These are phyloP conservation scores for Tephrocybe rancida DNA, from an alignment of 768 basidiomycete species.

Conservation along the genomic window DNA sequence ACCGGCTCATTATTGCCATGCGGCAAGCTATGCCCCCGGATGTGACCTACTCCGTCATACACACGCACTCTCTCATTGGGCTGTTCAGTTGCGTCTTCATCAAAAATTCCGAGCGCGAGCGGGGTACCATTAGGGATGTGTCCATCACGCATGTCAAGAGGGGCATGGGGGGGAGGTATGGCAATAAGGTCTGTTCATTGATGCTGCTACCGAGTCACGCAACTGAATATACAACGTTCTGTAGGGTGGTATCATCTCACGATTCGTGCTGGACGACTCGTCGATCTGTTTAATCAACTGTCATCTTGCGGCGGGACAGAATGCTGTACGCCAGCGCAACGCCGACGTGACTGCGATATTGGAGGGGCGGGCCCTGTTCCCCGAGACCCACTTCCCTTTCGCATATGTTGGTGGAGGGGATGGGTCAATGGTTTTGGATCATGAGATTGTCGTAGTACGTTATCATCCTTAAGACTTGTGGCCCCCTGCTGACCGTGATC, in stretches of 20 bases:
- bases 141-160: conserved; percentile 86
- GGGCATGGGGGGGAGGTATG: conserved; percentile 91
- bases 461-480: not conserved
- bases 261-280: conserved; percentile 89
- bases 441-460: conserved; percentile 90
- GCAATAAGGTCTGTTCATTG: conserved; percentile 77
- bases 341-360: conserved; percentile 86
- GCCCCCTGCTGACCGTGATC: not conserved
- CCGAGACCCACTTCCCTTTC: conserved; percentile 52
- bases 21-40: conserved; percentile 73
- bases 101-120: conserved; percentile 61
- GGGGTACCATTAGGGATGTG: conserved; percentile 55
- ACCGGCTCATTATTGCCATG: conserved; percentile 73
- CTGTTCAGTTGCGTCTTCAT: conserved; percentile 80
- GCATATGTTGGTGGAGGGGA: conserved; percentile 90
- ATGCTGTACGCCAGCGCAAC: conserved; percentile 79
- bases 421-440: conserved; percentile 91
- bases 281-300: conserved; percentile 96
- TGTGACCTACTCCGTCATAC: conserved; percentile 73
- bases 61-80: conserved; percentile 90
- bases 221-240: not conserved
- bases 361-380: conserved; percentile 77
- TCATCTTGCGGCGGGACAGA: conserved; percentile 95
- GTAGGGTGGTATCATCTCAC: conserved; percentile 88
- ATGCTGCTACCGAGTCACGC: not conserved